These are phyloP conservation scores for Phaffia rhodozyma DNA, from an alignment of 1,284 basidiomycete species.

Conservation along the genomic window DNA sequence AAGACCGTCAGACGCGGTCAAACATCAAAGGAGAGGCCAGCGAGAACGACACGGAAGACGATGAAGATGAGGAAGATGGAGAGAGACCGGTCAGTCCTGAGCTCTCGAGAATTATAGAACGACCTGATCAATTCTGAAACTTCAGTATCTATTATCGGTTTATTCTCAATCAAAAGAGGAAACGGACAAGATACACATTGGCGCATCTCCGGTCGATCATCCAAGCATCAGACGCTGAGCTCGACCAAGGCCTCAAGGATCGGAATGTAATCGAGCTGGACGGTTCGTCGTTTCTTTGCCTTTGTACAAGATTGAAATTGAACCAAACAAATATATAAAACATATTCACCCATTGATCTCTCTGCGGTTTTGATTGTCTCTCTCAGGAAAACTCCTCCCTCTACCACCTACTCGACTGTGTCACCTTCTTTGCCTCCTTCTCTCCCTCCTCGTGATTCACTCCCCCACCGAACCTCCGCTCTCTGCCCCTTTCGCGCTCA, in stretches of 20 bases:
- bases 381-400: conserved; percentile 51
- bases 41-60: conserved; percentile 18
- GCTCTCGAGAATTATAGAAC: background rate
- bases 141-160: background rate
- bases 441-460: conserved; percentile 42
- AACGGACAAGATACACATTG: conserved; percentile 42
- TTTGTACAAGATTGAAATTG: background rate
- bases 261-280: conserved; percentile 58
- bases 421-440: conserved; percentile 58
- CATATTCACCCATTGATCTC: background rate
- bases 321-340: background rate
- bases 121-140: background rate
- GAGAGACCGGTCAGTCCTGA: conserved; percentile 13
- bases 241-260: conserved; percentile 51
- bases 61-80: conserved; percentile 11
- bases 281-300: conserved; percentile 38
- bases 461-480: conserved; percentile 2
- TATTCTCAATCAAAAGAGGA: conserved; percentile 21
- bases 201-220: conserved; percentile 50
- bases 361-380: background rate
- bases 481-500: conserved; percentile 1
- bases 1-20: conserved; percentile 41
- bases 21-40: conserved; percentile 30
- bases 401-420: conserved; percentile 54
- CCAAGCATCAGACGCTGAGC: conserved; percentile 65